A percentile compares a stretch with the other conserved stretches of the same genome.
phyloP scores from a whole-genome alignment of 2,329 filamentous ascomycete genomes.

The Penicillium rolfsii region DNA sequence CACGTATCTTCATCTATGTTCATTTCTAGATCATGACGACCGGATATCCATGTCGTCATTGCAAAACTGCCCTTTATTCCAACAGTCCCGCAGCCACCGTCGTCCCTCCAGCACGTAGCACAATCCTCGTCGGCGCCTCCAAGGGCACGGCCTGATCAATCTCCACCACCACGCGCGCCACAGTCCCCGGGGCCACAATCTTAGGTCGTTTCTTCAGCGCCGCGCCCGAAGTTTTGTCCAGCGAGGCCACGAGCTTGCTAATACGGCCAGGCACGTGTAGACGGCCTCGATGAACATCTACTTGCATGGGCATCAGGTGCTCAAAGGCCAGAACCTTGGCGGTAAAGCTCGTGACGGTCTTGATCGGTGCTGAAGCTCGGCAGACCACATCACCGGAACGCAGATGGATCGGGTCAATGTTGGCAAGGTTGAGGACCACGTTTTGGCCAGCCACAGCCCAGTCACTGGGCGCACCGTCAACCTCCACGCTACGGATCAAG shows the following conservation, averaged over 20 bases:
- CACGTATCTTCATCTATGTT: neutral
- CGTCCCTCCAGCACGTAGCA: slow-evolving; percentile 76
- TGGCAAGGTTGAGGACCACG: slow-evolving; percentile 76
- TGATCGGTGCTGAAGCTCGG: slow-evolving; percentile 66
- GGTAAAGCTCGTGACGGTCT: slow-evolving; percentile 72
- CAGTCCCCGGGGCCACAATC: slow-evolving; percentile 75
- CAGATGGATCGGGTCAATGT: slow-evolving; percentile 83
- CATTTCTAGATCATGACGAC: slow-evolving; percentile 6
- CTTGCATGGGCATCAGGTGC: slow-evolving; percentile 80
- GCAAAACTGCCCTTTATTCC: slow-evolving; percentile 50
- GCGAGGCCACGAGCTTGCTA: slow-evolving; percentile 67
- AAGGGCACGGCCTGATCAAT: slow-evolving; percentile 75
- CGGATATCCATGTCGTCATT: neutral
- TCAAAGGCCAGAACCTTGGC: slow-evolving; percentile 89
- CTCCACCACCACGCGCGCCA: slow-evolving; percentile 77
- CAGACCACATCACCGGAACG: slow-evolving; percentile 87
- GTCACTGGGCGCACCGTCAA: slow-evolving; percentile 72
- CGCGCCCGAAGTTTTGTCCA: slow-evolving; percentile 80
- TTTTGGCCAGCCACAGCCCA: slow-evolving; percentile 96
- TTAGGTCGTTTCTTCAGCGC: slow-evolving; percentile 80
- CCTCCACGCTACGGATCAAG: slow-evolving; percentile 77
- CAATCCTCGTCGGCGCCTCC: slow-evolving; percentile 77
- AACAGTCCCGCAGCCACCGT: slow-evolving; percentile 87
- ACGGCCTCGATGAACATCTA: slow-evolving; percentile 86
- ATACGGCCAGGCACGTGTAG: slow-evolving; percentile 79